These are phyloP conservation scores for Cryptococcus sp. DNA, from an alignment of 1,284 basidiomycete species.

Conservation along the genomic window DNA sequence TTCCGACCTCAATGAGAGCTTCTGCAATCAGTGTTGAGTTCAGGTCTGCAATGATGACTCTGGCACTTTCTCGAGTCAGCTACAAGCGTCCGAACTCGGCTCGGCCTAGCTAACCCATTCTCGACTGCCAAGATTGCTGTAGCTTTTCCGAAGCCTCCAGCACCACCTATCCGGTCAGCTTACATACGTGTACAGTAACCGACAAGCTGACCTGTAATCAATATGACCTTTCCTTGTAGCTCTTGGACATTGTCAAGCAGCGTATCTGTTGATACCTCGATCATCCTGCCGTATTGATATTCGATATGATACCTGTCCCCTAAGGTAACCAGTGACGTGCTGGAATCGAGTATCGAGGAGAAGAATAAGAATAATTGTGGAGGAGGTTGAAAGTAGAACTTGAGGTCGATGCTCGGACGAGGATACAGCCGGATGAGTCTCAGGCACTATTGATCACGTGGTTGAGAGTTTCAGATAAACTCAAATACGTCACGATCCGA, in stretches of 20 bases:
- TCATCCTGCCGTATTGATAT: neutral
- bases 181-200: too few species aligned
- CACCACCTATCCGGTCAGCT: slow-evolving; percentile 11
- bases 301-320: too few species aligned
- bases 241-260: neutral
- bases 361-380: too few species aligned
- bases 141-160: slow-evolving; percentile 14
- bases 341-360: too few species aligned
- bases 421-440: too few species aligned
- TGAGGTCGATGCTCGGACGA: too few species aligned
- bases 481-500: too few species aligned
- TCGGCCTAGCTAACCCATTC: slow-evolving; percentile 9
- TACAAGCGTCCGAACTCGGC: neutral
- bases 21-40: slow-evolving; percentile 4
- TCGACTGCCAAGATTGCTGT: slow-evolving; percentile 8
- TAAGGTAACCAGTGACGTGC: too few species aligned
- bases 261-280: neutral
- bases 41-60: slow-evolving; percentile 20
- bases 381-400: too few species aligned
- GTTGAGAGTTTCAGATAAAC: too few species aligned
- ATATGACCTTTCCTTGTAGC: slow-evolving; percentile 11
- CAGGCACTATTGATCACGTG: too few species aligned
- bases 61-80: slow-evolving; percentile 5
- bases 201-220: slow-evolving; percentile 16
- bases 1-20: neutral